Conservation (phyloP, 176 grass and related monocot genomes). For the Triticum timopheevii region DNA sequence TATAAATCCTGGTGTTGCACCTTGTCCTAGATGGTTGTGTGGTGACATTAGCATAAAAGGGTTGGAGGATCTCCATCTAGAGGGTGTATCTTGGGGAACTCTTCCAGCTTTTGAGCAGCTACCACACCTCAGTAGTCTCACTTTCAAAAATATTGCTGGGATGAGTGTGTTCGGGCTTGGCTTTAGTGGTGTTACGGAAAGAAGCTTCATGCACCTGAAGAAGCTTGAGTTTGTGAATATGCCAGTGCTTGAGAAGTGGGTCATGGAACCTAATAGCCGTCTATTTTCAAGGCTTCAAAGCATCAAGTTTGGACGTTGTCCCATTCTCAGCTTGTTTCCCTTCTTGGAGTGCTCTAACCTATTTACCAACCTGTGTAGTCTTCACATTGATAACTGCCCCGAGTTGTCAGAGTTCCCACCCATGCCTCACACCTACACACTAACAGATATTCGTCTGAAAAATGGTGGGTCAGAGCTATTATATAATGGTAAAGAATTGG, state of each 20-base stretch:
- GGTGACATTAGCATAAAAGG: not conserved
- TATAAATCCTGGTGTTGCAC: not conserved
- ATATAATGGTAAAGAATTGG: accelerated
- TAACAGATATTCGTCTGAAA: not conserved
- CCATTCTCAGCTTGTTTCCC: not conserved
- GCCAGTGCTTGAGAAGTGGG: not conserved
- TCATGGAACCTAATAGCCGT: not conserved
- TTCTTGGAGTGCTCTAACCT: not conserved
- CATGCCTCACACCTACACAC: not conserved
- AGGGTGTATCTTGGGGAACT: not conserved
- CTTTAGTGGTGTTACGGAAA: not conserved
- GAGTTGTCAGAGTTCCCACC: not conserved
- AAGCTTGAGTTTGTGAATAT: not conserved
- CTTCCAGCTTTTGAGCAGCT: not conserved
- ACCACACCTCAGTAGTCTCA: accelerated
- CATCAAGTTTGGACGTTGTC: not conserved
- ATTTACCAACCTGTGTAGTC: not conserved
- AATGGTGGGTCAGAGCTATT: not conserved
- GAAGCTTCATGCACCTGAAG: not conserved
- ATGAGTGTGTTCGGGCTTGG: not conserved
- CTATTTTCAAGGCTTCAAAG: not conserved
- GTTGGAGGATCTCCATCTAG: not conserved
- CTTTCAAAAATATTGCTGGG: not conserved
- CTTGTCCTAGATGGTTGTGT: not conserved
- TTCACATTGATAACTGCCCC: not conserved